Evolutionary conservation across 2,329 filamentous ascomycete genomes (phyloP).

Genomic region (Sporothrix luriei): DNA sequence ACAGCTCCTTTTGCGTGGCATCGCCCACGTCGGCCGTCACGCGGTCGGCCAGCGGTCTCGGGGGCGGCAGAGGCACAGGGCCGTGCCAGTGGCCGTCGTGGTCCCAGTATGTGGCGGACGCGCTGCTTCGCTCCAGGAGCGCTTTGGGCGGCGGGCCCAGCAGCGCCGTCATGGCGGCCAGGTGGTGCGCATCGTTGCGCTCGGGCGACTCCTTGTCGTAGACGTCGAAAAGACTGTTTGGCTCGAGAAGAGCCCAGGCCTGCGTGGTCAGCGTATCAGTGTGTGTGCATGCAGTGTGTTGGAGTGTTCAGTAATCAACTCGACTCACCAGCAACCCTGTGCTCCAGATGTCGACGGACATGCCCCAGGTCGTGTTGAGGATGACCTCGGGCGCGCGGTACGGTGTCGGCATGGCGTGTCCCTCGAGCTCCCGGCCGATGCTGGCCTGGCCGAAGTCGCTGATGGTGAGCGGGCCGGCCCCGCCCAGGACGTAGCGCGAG

Average conservation of each 20-base stretch:
- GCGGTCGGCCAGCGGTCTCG: not conserved
- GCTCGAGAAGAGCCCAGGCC: constrained; percentile 40
- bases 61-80: not conserved
- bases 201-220: constrained; percentile 35
- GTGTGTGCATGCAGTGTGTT: not conserved
- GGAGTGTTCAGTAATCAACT: not conserved
- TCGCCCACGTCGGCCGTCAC: not conserved
- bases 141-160: constrained; percentile 39
- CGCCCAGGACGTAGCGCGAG: constrained; percentile 43
- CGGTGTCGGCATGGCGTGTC: constrained; percentile 40
- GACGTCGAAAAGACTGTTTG: constrained; percentile 35
- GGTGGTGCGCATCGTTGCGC: constrained; percentile 39
- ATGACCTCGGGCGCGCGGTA: constrained; percentile 46
- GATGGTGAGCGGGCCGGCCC: constrained; percentile 41
- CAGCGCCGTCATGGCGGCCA: constrained; percentile 40
- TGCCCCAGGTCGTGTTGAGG: constrained; percentile 44
- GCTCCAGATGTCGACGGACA: constrained; percentile 45
- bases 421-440: constrained; percentile 35
- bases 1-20: not conserved
- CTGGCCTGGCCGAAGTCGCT: constrained; percentile 46
- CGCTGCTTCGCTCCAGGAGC: constrained; percentile 37
- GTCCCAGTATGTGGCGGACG: constrained; percentile 40
- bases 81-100: not conserved
- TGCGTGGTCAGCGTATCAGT: constrained; percentile 34
- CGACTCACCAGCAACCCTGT: constrained; percentile 42